Base-by-base conservation (phyloP, 768 basidiomycete genomes). In the Rhodotorula paludigena region DNA sequence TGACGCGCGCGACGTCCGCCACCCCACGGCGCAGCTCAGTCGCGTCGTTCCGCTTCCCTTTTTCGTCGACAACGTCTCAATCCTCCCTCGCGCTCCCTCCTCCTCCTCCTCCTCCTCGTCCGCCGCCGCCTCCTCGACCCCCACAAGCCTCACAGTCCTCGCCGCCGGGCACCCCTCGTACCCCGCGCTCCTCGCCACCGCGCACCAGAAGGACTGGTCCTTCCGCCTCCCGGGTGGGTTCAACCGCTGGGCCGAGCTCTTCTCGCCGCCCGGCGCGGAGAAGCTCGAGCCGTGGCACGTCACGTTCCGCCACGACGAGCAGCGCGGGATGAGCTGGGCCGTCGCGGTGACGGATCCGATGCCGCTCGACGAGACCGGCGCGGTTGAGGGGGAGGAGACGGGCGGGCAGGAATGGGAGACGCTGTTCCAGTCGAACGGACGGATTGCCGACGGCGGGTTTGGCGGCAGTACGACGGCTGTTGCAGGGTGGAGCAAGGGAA, bases 151-250 rank as follows among this genome's bases (percentile, higher is more conserved):
- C 44, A 23, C 23, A 23, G 45, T 68, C 32, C 42, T 69, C 30
- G 68, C 63, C 25, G 55, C 68, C 12, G 68, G 68, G 8, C 68
- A 69, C 36, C 68, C 68, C 1, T 55, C 56, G 18, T 69, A 60
- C 63, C 41, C 38, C 42, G 41, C 57, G 32, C 68, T 69, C 39
- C 63, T 64, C 44, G 2, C 47, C 7, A 39, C 54, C 12, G 64
- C 57, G 35, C 51, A 42, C 44, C 5, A 30, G 23, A 41, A 23
- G 44, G n/a, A 44, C 33, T 54, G 38, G 36, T 53, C 18, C 32
- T 30, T 52, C 15, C 32, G 12, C 38, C 52, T 56, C 59, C 11
- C 39, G 5, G 52, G 30, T 12, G 47, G 47, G 23, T 15, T 8
- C 23, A 2, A 25, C 32, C 6, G 8, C 3, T 41, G 32, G 48